phyloP scores from a whole-genome alignment of 495 filamentous ascomycete genomes.

The Aspergillus haitiensis region DNA sequence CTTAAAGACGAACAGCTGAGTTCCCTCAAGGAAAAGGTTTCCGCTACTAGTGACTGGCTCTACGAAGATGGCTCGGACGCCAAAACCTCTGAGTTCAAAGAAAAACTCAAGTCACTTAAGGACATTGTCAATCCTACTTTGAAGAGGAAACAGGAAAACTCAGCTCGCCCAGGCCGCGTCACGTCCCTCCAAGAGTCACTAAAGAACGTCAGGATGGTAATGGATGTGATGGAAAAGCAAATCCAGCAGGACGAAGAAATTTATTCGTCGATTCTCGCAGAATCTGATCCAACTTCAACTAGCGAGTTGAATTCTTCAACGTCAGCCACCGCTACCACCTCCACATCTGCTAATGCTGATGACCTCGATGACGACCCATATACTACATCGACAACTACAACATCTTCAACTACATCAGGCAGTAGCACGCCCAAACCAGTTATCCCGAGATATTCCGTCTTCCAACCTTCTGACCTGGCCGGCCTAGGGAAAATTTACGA shows the following conservation, averaged over 20 bases:
- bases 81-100: slow-evolving; percentile 65
- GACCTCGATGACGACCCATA: slow-evolving; percentile 48
- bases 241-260: slow-evolving; percentile 44
- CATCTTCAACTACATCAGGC: slow-evolving; percentile 33
- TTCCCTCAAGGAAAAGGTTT: slow-evolving; percentile 61
- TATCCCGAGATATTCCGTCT: slow-evolving; percentile 43
- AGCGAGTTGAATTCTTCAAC: slow-evolving; percentile 24
- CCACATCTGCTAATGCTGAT: slow-evolving; percentile 30
- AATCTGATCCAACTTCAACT: slow-evolving; percentile 29
- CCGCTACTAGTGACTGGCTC: slow-evolving; percentile 80
- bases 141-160: slow-evolving; percentile 65
- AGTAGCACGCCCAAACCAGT: slow-evolving; percentile 36
- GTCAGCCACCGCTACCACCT: slow-evolving; percentile 15
- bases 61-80: slow-evolving; percentile 82
- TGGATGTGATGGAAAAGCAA: slow-evolving; percentile 43
- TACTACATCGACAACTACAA: slow-evolving; percentile 27
- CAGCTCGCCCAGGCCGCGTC: slow-evolving; percentile 63
- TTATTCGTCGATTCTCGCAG: slow-evolving; percentile 39
- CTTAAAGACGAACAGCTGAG: slow-evolving; percentile 64
- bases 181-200: slow-evolving; percentile 62
- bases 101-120: slow-evolving; percentile 69
- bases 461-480: slow-evolving; percentile 57
- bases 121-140: slow-evolving; percentile 68
- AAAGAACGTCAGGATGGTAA: slow-evolving; percentile 52
- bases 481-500: slow-evolving; percentile 40